phyloP scores from a whole-genome alignment of 192 early-diverging fungal genomes.

The Backusella luteola region DNA sequence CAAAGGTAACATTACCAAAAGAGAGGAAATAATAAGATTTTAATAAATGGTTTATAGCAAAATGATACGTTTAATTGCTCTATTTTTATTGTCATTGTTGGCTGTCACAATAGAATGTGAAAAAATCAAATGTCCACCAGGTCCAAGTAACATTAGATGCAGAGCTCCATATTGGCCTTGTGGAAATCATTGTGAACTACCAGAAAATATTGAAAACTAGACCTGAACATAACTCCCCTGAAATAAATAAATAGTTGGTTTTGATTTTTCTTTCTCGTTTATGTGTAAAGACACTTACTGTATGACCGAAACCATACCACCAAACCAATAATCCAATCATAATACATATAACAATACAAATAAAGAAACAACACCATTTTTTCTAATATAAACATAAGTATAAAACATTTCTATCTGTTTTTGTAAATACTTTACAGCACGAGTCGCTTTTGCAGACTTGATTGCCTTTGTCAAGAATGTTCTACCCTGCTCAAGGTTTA shows the following conservation, averaged over 20 bases:
- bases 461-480: conserved; percentile 24
- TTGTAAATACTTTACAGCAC: conserved; percentile 15
- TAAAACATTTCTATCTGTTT: neutral
- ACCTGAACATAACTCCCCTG: no score
- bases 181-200: neutral
- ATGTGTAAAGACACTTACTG: neutral
- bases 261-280: no score
- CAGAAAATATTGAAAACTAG: neutral
- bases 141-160: neutral
- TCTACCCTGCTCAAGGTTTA: conserved; percentile 25
- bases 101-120: neutral
- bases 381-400: conserved; percentile 16
- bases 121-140: neutral
- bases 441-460: conserved; percentile 24
- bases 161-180: neutral
- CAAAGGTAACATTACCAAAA: neutral
- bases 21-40: neutral
- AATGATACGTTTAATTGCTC: neutral
- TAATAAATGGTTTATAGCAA: neutral
- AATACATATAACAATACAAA: conserved; percentile 24
- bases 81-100: neutral
- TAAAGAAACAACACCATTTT: conserved; percentile 40
- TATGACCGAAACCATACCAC: conserved; percentile 36
- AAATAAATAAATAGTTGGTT: no score
- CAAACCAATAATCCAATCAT: conserved; percentile 38